Evolutionary conservation across 2,329 filamentous ascomycete species (phyloP).

Genomic region (Stagonosporopsis cucurbitacearum): DNA sequence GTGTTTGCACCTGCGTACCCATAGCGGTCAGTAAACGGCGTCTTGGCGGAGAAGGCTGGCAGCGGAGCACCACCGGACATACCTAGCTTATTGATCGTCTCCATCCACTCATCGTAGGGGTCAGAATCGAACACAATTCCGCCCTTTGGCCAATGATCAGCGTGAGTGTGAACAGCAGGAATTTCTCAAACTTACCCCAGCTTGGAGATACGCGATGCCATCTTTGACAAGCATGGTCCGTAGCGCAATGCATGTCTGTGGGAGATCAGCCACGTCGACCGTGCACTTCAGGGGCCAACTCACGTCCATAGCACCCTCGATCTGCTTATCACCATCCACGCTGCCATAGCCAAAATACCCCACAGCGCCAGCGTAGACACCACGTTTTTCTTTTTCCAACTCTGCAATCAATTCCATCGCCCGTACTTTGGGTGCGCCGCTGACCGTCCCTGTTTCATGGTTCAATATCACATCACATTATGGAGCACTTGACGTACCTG

Average conservation of each 20-base stretch:
- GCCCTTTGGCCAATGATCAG: slow-evolving; percentile 41
- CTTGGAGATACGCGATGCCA: slow-evolving; percentile 87
- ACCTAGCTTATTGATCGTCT: slow-evolving; percentile 96
- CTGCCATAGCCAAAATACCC: slow-evolving; percentile 93
- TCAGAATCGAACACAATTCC: slow-evolving; percentile 72
- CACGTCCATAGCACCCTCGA: slow-evolving; percentile 85
- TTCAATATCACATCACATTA: slow-evolving; percentile 22
- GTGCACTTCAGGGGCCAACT: slow-evolving; percentile 31
- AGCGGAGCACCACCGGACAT: slow-evolving; percentile 21
- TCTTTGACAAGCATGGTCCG: slow-evolving; percentile 96
- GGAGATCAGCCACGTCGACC: slow-evolving; percentile 31
- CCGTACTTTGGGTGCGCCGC: slow-evolving; percentile 91
- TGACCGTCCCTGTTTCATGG: slow-evolving; percentile 69
- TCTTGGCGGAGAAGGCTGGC: slow-evolving; percentile 1
- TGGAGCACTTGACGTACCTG: slow-evolving; percentile 59
- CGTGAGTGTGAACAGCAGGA: slow-evolving; percentile 21
- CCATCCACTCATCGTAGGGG: slow-evolving; percentile 87
- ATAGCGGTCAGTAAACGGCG: slow-evolving; percentile 29
- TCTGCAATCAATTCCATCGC: slow-evolving; percentile 98
- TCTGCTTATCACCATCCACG: slow-evolving; percentile 66
- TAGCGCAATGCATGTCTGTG: slow-evolving; percentile 69
- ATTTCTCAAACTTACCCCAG: slow-evolving; percentile 67
- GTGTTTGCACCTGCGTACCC: slow-evolving; percentile 69
- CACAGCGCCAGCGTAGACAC: slow-evolving; percentile 93
- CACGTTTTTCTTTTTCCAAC: slow-evolving; percentile 90